Conservation (phyloP, 176 grass and related monocot species). For the Bromus sterilis region DNA sequence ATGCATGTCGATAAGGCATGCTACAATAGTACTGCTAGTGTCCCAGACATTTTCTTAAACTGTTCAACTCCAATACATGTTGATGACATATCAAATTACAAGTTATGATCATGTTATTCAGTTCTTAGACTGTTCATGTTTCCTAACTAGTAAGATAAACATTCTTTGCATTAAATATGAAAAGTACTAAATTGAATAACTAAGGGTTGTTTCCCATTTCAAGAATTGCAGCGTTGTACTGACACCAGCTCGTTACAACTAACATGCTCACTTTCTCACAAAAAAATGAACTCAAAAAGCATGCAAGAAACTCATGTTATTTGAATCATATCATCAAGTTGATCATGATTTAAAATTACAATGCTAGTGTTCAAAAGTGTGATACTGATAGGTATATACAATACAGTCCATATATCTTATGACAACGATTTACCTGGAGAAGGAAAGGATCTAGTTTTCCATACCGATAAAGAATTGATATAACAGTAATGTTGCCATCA, state of each 20-base stretch:
- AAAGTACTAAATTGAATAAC: not conserved
- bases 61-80: not conserved
- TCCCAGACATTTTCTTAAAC: not conserved
- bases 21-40: not conserved
- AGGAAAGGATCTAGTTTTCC: slow-evolving; percentile 57
- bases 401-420: not conserved
- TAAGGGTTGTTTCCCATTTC: not conserved
- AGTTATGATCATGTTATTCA: not conserved
- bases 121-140: not conserved
- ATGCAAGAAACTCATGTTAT: not conserved
- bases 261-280: not conserved
- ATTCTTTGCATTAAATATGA: not conserved
- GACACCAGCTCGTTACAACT: not conserved
- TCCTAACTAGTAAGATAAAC: not conserved
- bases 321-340: not conserved
- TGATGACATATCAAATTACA: not conserved
- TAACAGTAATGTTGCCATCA: slow-evolving; percentile 47
- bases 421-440: slow-evolving; percentile 38
- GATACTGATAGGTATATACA: not conserved
- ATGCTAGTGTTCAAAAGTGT: not conserved
- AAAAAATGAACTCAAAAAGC: not conserved
- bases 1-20: not conserved
- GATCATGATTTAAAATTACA: not conserved
- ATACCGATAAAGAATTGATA: slow-evolving; percentile 51
- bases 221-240: not conserved